Evolutionary conservation across 192 early-diverging fungal genomes (phyloP).

Genomic region (Ambispora gerdemannii): DNA sequence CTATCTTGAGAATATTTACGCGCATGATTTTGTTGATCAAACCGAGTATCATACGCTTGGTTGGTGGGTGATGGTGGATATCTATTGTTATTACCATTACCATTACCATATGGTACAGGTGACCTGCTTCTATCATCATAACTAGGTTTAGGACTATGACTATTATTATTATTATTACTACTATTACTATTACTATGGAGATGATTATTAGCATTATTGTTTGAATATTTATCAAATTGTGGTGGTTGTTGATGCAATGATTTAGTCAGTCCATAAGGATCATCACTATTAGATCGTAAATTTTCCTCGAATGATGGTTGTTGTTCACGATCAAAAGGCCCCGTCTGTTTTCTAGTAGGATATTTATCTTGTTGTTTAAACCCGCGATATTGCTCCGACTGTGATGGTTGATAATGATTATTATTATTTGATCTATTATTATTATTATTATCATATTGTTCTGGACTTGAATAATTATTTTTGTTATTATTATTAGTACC

Average conservation of each 20-base stretch:
- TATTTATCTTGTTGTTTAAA: no score
- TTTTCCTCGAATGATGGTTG: neutral
- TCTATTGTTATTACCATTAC: neutral
- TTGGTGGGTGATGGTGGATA: neutral
- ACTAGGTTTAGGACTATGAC: neutral
- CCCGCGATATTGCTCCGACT: no score
- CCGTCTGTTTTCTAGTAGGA: no score
- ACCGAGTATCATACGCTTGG: neutral
- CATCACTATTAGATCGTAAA: neutral
- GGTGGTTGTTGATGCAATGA: neutral
- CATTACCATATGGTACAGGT: neutral
- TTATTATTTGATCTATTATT: no score
- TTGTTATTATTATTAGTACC: no score
- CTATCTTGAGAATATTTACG: neutral
- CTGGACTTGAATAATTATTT: no score
- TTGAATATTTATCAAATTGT: neutral
- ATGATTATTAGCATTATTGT: neutral
- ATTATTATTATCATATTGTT: no score
- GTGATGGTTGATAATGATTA: no score
- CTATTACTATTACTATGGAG: neutral
- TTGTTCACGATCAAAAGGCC: neutral
- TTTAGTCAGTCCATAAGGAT: neutral
- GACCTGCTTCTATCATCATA: neutral
- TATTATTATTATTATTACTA: neutral
- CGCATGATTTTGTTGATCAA: neutral